Conservation (phyloP, 345 rosid species). For the Lenwebbia sp. region DNA sequence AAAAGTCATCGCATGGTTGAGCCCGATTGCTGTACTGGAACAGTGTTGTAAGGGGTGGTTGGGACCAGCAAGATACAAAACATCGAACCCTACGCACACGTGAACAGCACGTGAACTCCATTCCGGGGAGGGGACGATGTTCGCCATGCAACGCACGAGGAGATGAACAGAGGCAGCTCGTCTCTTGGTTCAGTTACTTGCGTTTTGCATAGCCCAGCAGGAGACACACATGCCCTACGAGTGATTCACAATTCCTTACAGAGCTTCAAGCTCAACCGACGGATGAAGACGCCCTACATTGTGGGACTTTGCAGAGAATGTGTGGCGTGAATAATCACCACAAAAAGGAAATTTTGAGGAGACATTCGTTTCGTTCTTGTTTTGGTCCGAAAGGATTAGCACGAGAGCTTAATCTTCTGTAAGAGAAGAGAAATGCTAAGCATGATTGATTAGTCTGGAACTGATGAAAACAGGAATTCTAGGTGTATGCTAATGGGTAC, state of each 20-base stretch:
- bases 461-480: neutral
- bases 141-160: neutral
- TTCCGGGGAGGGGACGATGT: neutral
- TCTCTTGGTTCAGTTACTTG: neutral
- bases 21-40: neutral
- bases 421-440: neutral
- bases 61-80: neutral
- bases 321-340: neutral
- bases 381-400: neutral
- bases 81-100: neutral
- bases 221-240: neutral
- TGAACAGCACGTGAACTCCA: neutral
- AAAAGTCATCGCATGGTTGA: neutral
- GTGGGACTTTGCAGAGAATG: neutral
- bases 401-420: neutral
- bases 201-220: neutral
- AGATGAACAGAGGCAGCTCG: neutral
- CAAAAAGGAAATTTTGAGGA: neutral
- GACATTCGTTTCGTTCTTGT: neutral
- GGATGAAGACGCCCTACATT: neutral
- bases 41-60: neutral
- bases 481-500: neutral
- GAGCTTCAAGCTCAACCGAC: neutral
- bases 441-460: neutral
- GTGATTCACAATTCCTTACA: neutral